Evolutionary conservation across 202 grass and related monocot species (phyloP).

Genomic region (Setaria viridis): DNA sequence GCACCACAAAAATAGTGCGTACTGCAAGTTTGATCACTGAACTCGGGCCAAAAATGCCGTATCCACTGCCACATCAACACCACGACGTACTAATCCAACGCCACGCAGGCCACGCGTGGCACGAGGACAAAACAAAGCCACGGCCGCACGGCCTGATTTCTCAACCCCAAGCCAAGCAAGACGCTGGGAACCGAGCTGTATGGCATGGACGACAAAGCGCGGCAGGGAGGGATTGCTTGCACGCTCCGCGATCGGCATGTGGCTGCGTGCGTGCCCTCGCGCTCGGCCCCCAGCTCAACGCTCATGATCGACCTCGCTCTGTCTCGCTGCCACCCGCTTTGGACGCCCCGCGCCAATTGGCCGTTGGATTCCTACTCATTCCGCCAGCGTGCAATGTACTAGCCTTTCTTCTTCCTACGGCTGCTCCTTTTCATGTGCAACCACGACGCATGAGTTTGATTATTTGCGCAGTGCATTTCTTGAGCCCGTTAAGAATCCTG

Average conservation of each 20-base stretch:
- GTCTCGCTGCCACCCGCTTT: not conserved
- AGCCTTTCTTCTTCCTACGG: not conserved
- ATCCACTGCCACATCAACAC: not conserved
- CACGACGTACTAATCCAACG: not conserved
- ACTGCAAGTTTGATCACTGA: not conserved
- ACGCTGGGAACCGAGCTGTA: not conserved
- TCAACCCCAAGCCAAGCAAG: no score
- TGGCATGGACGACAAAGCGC: not conserved
- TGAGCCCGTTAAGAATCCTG: not conserved
- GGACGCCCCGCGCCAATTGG: slow-evolving; percentile 18
- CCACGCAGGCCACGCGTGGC: not conserved
- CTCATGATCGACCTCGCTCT: not conserved
- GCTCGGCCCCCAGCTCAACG: not conserved
- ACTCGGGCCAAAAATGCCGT: not conserved
- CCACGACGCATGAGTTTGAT: not conserved
- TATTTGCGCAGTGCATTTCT: not conserved
- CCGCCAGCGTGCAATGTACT: not conserved
- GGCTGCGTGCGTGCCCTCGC: slow-evolving; percentile 4
- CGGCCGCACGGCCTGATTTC: not conserved
- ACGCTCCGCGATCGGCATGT: slow-evolving; percentile 51
- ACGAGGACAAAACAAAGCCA: not conserved
- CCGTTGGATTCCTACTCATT: slow-evolving; percentile 24
- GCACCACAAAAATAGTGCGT: not conserved
- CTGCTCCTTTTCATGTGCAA: not conserved
- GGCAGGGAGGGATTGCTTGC: slow-evolving; percentile 32